Conservation (phyloP, 805 yeast genomes). For the Kurtzmaniella fragi region DNA sequence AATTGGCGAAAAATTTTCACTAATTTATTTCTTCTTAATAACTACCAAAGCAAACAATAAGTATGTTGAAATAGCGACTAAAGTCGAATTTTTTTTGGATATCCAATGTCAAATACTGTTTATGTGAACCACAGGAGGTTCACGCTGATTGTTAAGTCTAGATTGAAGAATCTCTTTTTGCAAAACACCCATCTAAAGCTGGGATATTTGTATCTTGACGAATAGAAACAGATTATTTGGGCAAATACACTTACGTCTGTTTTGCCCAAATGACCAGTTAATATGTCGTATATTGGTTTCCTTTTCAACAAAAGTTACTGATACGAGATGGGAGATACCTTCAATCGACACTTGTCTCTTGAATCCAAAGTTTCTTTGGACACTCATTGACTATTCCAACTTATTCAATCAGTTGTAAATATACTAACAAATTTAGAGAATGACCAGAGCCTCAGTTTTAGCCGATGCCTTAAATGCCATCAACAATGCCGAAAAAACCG, state of each 20-base stretch:
- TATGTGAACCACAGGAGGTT: neutral
- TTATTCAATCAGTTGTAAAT: conserved; percentile 3
- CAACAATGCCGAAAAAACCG: conserved; percentile 34
- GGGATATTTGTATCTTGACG: conserved; percentile 1
- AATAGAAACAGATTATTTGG: neutral
- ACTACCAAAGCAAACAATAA: too few relatives aligned
- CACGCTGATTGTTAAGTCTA: neutral
- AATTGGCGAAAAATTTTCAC: too few relatives aligned
- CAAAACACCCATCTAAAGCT: neutral
- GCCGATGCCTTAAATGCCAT: conserved; percentile 33
- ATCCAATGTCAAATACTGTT: neutral
- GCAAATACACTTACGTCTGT: neutral
- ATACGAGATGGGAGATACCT: conserved; percentile 25
- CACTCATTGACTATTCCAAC: conserved; percentile 33
- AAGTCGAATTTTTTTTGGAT: too few relatives aligned
- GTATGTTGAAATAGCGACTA: too few relatives aligned
- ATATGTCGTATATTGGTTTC: conserved; percentile 5
- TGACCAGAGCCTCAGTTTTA: conserved; percentile 33
- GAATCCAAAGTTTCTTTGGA: conserved; percentile 28
- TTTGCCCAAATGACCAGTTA: conserved; percentile 2
- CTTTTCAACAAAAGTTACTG: conserved; percentile 11
- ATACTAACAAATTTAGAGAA: conserved; percentile 13
- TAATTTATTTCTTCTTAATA: too few relatives aligned
- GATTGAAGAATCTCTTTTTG: neutral
- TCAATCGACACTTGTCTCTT: conserved; percentile 10